These are phyloP conservation scores for Diaporthe australafricana DNA, from an alignment of 2,329 filamentous ascomycete species.

Conservation along the genomic window DNA sequence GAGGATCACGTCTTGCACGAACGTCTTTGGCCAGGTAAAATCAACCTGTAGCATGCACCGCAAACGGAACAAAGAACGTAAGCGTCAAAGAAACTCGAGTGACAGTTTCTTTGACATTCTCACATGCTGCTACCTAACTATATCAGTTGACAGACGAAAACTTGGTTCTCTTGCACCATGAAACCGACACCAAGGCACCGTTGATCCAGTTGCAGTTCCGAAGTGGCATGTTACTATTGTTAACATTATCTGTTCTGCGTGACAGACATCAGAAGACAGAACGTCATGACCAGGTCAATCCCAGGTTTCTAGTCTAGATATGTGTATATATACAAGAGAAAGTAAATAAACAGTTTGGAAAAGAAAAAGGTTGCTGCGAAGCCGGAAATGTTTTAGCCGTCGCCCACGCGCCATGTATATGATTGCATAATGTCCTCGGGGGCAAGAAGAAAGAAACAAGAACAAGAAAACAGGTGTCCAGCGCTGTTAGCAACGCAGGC, in stretches of 20 bases:
- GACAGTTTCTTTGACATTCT: neutral
- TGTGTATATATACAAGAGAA: neutral
- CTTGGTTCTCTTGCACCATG: neutral
- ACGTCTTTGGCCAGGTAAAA: neutral
- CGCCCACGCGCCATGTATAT: neutral
- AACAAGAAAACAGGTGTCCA: neutral
- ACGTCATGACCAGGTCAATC: neutral
- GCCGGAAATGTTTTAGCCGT: neutral
- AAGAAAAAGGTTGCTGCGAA: neutral
- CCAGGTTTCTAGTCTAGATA: neutral
- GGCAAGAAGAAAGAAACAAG: too few species aligned
- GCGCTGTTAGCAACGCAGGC: neutral
- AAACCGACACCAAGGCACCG: too few species aligned
- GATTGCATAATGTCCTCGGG: neutral
- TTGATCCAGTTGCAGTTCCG: neutral
- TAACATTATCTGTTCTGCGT: neutral
- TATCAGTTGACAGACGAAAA: neutral
- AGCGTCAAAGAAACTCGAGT: neutral
- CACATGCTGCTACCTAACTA: neutral
- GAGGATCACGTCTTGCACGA: neutral
- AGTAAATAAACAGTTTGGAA: neutral
- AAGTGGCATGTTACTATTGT: neutral
- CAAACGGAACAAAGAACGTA: neutral
- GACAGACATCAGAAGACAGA: slow-evolving; percentile 1
- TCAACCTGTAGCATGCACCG: neutral